Percentiles rank a stretch among this genome's conserved stretches.
Conservation (phyloP, 2,329 filamentous ascomycete genomes). For the Phialophora expanda region DNA sequence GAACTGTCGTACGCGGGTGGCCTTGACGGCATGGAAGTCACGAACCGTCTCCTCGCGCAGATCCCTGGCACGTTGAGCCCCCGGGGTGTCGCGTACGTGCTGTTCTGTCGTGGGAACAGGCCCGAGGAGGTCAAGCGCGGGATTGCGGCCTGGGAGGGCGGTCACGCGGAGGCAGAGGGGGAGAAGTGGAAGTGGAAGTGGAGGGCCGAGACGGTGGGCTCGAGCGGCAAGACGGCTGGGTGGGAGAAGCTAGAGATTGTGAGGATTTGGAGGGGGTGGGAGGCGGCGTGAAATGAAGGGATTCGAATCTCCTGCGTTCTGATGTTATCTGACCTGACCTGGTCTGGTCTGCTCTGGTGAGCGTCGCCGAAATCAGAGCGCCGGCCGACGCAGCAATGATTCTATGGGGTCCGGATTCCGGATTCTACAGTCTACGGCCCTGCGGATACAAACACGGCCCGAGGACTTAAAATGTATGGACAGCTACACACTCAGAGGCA, state of each 20-base stretch:
- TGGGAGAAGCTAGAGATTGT: conserved; percentile 95
- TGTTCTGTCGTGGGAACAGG: conserved; percentile 89
- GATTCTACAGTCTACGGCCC: background rate
- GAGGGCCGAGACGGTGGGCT: conserved; percentile 77
- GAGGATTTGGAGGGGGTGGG: conserved; percentile 71
- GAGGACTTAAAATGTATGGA: background rate
- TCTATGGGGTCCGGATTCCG: too few species aligned
- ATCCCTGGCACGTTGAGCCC: conserved; percentile 68
- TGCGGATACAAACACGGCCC: background rate
- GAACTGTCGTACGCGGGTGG: conserved; percentile 89
- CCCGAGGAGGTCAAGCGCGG: conserved; percentile 73
- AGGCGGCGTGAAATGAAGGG: background rate
- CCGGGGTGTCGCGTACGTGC: conserved; percentile 81
- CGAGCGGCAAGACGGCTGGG: conserved; percentile 83
- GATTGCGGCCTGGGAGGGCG: conserved; percentile 62
- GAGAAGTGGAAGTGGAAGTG: conserved; percentile 54
- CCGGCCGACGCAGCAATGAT: background rate
- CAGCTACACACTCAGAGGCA: background rate
- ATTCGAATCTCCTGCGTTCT: background rate
- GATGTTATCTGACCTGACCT: background rate
- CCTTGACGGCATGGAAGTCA: conserved; percentile 90
- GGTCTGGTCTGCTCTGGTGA: background rate
- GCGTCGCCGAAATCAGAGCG: background rate
- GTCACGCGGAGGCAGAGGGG: background rate
- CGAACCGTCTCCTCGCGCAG: conserved; percentile 73